phyloP scores from a whole-genome alignment of 345 rosid genomes.

The Rubroshorea leprosula region DNA sequence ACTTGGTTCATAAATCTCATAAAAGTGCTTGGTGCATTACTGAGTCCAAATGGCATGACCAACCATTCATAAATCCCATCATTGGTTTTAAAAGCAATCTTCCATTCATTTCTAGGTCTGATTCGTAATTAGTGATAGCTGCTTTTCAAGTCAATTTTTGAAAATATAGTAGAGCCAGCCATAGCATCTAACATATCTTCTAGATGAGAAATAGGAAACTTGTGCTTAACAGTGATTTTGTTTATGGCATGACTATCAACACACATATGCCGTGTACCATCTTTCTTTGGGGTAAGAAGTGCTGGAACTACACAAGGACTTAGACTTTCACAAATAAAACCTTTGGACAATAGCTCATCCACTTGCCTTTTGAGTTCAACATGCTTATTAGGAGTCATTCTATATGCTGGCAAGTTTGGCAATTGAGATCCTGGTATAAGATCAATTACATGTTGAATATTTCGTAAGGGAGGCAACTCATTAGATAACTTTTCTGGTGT shows the following conservation, averaged over 20 bases:
- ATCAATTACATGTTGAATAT: neutral
- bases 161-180: neutral
- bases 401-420: neutral
- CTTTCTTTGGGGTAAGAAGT: neutral
- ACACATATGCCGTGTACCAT: neutral
- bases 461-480: neutral
- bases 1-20: constrained; percentile 2
- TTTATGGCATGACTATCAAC: neutral
- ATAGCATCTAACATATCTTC: neutral
- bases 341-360: neutral
- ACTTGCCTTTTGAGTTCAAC: neutral
- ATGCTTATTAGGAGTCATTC: neutral
- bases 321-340: neutral
- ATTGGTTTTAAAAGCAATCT: neutral
- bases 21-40: neutral
- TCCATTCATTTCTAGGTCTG: neutral
- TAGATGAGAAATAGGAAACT: neutral
- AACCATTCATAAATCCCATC: neutral
- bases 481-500: neutral
- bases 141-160: neutral
- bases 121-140: neutral
- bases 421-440: too few species aligned
- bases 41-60: neutral
- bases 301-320: neutral
- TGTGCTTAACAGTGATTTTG: neutral